These are phyloP conservation scores for Histomonas meleagridis DNA, from an alignment of 208 protist species.

Conservation along the genomic window DNA sequence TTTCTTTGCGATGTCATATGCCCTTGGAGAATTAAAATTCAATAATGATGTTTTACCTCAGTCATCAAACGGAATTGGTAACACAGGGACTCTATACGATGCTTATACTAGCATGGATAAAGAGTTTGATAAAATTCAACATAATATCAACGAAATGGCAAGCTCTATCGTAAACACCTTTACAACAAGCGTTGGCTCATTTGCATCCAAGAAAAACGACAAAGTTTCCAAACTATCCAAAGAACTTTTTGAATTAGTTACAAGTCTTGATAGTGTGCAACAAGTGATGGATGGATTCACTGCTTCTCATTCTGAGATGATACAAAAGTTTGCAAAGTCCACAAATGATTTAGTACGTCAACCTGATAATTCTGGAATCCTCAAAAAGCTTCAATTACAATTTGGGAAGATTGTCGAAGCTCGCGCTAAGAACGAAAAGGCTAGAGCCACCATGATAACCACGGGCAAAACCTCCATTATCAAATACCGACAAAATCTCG, in stretches of 20 bases:
- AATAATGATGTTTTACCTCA: no score
- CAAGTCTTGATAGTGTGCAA: neutral
- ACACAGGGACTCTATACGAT: neutral
- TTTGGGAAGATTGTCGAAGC: neutral
- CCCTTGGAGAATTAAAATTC: no score
- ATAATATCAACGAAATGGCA: neutral
- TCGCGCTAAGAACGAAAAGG: neutral
- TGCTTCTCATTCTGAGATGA: neutral
- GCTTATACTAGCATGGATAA: neutral
- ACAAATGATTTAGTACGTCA: neutral
- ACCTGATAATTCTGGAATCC: neutral
- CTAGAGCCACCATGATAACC: neutral
- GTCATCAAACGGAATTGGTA: no score
- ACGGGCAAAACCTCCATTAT: neutral
- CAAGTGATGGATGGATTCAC: neutral
- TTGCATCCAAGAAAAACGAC: neutral
- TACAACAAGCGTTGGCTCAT: neutral
- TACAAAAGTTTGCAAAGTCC: neutral
- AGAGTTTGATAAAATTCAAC: neutral
- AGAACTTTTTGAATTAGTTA: neutral
- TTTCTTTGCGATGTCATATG: no score
- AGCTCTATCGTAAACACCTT: neutral
- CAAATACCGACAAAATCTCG: neutral
- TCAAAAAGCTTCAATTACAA: neutral
- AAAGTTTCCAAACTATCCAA: neutral